Percentiles rank a stretch among this genome's conserved stretches.
Conservation (phyloP, 208 protist species). For the Wallacemonas sp. region DNA sequence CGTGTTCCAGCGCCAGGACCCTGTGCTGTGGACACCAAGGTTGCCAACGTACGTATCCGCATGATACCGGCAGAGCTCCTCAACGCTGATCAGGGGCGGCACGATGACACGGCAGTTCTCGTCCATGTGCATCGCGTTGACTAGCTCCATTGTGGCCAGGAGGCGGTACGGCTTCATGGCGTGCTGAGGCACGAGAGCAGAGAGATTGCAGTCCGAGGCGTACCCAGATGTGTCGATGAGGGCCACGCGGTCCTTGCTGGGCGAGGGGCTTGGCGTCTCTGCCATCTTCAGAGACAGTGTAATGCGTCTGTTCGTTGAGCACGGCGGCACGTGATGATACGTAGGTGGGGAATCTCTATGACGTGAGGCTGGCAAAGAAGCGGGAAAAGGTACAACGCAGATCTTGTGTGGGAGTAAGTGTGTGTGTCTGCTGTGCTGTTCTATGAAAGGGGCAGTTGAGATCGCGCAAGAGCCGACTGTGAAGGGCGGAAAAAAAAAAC, state of each 20-base stretch:
- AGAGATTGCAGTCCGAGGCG: constrained; percentile 84
- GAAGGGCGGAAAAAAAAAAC: too few species aligned
- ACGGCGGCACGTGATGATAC: too few species aligned
- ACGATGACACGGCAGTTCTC: constrained; percentile 66
- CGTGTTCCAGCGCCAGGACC: constrained; percentile 85
- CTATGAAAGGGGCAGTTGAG: too few species aligned
- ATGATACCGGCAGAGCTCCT: constrained; percentile 71
- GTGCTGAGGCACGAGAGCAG: constrained; percentile 84
- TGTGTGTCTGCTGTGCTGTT: too few species aligned
- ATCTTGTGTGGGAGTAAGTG: too few species aligned
- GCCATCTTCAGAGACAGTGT: neutral
- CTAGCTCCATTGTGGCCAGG: constrained; percentile 83
- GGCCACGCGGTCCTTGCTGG: constrained; percentile 34
- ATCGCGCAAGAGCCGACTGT: too few species aligned
- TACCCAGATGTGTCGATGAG: constrained; percentile 85
- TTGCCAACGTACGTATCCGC: constrained; percentile 80
- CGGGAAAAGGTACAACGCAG: too few species aligned
- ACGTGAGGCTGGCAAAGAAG: too few species aligned
- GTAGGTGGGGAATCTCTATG: too few species aligned
- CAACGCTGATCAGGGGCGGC: constrained; percentile 70
- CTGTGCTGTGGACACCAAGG: constrained; percentile 79
- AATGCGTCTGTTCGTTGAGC: too few species aligned
- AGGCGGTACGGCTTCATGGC: constrained; percentile 91
- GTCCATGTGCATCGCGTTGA: constrained; percentile 56
- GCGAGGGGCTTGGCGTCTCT: neutral